Base-by-base conservation (phyloP, 306 rosid genomes). In the Adenanthera pavonina region DNA sequence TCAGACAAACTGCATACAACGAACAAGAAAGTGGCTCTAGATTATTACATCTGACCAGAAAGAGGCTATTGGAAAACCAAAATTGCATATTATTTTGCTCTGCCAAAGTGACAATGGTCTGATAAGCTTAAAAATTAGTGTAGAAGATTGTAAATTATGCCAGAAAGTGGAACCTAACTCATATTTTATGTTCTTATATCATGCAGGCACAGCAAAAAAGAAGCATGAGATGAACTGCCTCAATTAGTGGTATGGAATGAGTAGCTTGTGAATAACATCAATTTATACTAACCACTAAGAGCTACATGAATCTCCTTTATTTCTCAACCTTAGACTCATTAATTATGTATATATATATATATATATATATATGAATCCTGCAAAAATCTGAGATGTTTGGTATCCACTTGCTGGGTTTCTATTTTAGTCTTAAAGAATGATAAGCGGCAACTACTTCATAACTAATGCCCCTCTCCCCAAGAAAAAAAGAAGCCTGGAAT, bases 151-250 rank as follows among this genome's bases (percentile, higher is more conserved):
- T 7, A 64, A 46, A 16, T 64, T 66, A 57, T 60, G 48, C 2
- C 38, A 51, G 48, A 56, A 46, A 48, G 20, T 53, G 15, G 35
- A 83, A 60, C 74, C 41, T 35, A 72, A 79, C 74, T 81, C 35
- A 34, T n/a, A 16, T 35, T 60, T 20, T 38, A 64, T 77, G 41
- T 80, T 74, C 40, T 72, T 74, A 83, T 74, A 72, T 80, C 75
- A 52, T 85, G 92, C 95, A 95, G 99, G 99, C 83, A 91, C 89
- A 87, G 86, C 78, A 75, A 91, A 91, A 44, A 86, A 70, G 77
- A 89, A 81, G 72, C 97, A 90, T 85, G 86, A 52, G 72, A 83
- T 75, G 54, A 68, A 89, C 69, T 92, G 93, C 87, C 81, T 85
- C 84, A 83, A 16, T 79, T 91, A 74, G 81, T 17, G 74, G 75